phyloP scores from a whole-genome alignment of 495 filamentous ascomycete genomes.

The Tetracladium setigerum region DNA sequence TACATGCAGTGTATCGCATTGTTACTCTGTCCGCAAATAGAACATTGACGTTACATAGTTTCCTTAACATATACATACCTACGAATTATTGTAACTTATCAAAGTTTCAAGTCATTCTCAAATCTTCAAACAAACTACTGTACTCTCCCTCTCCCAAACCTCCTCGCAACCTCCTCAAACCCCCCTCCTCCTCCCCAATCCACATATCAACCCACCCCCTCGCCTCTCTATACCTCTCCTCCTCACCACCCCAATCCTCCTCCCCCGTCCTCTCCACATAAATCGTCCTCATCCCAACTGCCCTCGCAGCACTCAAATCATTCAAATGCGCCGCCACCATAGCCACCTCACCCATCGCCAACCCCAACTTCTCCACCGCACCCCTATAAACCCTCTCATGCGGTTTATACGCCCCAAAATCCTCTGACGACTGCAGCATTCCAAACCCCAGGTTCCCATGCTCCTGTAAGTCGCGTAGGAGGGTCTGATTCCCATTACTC shows the following conservation, averaged over 20 bases:
- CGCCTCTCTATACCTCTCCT: constrained; percentile 41
- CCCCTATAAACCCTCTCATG: constrained; percentile 59
- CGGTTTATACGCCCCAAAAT: constrained; percentile 76
- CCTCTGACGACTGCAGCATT: constrained; percentile 53
- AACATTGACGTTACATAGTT: too few species aligned
- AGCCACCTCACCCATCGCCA: constrained; percentile 53
- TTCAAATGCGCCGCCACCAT: constrained; percentile 73
- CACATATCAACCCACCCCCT: constrained; percentile 60
- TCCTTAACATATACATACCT: too few species aligned
- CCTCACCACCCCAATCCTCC: constrained; percentile 48
- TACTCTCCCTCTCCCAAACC: too few species aligned
- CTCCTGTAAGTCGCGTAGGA: constrained; percentile 55
- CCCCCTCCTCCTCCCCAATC: constrained; percentile 43
- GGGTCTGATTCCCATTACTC: constrained; percentile 63
- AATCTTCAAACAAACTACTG: too few species aligned
- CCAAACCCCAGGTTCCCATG: constrained; percentile 53
- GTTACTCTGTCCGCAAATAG: too few species aligned
- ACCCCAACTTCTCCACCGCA: constrained; percentile 49
- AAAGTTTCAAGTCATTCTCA: too few species aligned
- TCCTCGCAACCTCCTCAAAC: constrained; percentile 44
- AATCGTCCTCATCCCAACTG: constrained; percentile 56
- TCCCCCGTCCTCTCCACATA: constrained; percentile 67
- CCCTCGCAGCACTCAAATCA: constrained; percentile 61
- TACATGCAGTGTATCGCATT: too few species aligned
- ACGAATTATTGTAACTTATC: too few species aligned